Evolutionary conservation across 805 yeast genomes (phyloP).

Genomic region (Candida loeiensis): DNA sequence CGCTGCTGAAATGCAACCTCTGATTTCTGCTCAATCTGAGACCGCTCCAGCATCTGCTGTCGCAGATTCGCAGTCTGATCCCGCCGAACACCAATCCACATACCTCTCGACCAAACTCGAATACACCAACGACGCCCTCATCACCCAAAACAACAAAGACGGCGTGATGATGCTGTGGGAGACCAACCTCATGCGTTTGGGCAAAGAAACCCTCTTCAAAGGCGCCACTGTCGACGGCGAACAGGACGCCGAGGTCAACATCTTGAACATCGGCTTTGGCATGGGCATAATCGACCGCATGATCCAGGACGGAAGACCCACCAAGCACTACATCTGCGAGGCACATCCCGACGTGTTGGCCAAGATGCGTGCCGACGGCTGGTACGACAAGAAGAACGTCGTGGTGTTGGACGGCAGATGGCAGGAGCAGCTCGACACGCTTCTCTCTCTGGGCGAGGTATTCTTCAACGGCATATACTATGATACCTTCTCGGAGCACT

Average conservation of each 20-base stretch:
- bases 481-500: constrained; percentile 92
- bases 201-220: constrained; percentile 69
- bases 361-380: constrained; percentile 69
- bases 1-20: constrained; percentile 3
- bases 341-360: constrained; percentile 89
- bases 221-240: constrained; percentile 32
- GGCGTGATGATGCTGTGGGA: constrained; percentile 99
- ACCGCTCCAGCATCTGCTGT: constrained; percentile 9
- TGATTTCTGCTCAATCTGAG: constrained; percentile 12
- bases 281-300: constrained; percentile 91
- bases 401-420: constrained; percentile 83
- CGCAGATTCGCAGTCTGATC: constrained; percentile 30
- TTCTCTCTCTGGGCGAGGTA: constrained; percentile 59
- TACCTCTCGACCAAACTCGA: constrained; percentile 65
- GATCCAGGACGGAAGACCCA: constrained; percentile 51
- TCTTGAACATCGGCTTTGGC: constrained; percentile 90
- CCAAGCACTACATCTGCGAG: constrained; percentile 82
- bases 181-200: constrained; percentile 70
- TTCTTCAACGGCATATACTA: constrained; percentile 89
- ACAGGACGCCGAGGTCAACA: constrained; percentile 40
- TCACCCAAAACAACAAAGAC: constrained; percentile 70
- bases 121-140: constrained; percentile 63
- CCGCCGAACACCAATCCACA: constrained; percentile 61
- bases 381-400: constrained; percentile 75
- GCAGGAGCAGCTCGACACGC: constrained; percentile 74